Evolutionary conservation across 257 asterid species (phyloP).

Genomic region (Coffea canephora): DNA sequence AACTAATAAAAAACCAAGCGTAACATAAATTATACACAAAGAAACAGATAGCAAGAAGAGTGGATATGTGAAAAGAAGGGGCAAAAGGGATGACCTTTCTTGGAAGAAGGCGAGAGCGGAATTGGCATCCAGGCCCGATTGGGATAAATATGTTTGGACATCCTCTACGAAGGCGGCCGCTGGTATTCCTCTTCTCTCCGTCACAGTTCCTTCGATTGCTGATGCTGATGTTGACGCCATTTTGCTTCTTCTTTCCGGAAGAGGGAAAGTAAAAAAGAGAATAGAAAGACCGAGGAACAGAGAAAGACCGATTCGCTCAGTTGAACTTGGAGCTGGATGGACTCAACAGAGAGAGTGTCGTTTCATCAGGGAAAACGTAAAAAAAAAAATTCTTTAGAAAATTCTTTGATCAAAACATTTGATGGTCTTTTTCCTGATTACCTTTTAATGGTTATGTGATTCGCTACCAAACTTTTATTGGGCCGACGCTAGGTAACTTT

Average conservation of each 20-base stretch:
- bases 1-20: not conserved
- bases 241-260: not conserved
- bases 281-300: too few relatives aligned
- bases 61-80: not conserved
- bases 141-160: slow-evolving; percentile 72
- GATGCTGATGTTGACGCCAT: slow-evolving; percentile 31
- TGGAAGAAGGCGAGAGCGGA: slow-evolving; percentile 86
- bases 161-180: slow-evolving; percentile 90
- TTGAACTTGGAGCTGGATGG: too few relatives aligned
- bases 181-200: slow-evolving; percentile 89
- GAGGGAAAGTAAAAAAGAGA: too few relatives aligned
- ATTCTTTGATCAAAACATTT: too few relatives aligned
- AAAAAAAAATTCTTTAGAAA: too few relatives aligned
- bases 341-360: too few relatives aligned
- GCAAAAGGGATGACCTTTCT: slow-evolving; percentile 59
- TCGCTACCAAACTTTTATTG: not conserved
- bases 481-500: not conserved
- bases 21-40: not conserved
- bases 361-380: too few relatives aligned
- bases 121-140: slow-evolving; percentile 69
- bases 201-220: slow-evolving; percentile 8
- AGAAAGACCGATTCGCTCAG: too few relatives aligned
- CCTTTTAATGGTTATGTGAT: not conserved
- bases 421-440: not conserved
- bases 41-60: not conserved